Evolutionary conservation across 345 rosid genomes (phyloP), one percentile per base, ranked within the genome.

Genomic region (Durio zibethinus): DNA sequence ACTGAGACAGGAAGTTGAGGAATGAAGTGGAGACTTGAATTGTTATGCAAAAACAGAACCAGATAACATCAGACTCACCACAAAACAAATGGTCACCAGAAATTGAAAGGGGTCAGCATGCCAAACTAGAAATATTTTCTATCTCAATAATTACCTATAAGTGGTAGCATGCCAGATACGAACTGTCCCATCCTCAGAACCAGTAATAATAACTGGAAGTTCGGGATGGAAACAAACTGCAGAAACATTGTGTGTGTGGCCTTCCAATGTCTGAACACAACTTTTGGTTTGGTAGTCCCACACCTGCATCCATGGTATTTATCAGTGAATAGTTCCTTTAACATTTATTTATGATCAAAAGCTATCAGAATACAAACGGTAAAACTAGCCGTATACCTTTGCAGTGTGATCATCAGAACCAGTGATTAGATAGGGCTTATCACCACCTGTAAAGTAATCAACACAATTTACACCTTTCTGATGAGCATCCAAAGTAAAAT

Each of bases 401-500:
- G 98, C 98, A 82, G 98, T 91, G 87, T 93, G 97, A 83, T 93
- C 98, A 83, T 93, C 98, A 74, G 98, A 93, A 62, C 98, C 98
- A 15, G 94, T 91, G 66, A 93, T 93, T n/a, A 93, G 80, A 79
- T 91, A 93, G 14, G 98, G 98, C 77, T 93, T 93, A 84, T 93
- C 98, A 75, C 98, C 98, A 80, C 97, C 98, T 1, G 98, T 91
- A 76, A 93, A 93, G 89, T 93, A 93, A 82, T 93, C 98, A 59
- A 93, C 94, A 76, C 98, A 93, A 43, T 93, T 93, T 12, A 93
- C 98, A 72, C 98, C 98, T 88, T 93, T 93, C 84, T 88, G 93
- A 87, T 93, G 98, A 18, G 98, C 94, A 81, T 93, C 98, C 85
- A 93, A 81, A n/a, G 98, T 91, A 80, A 93, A 93, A 81, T 93